These are phyloP conservation scores for Aspergillus biplanus DNA, from an alignment of 495 filamentous ascomycete species.

Conservation along the genomic window DNA sequence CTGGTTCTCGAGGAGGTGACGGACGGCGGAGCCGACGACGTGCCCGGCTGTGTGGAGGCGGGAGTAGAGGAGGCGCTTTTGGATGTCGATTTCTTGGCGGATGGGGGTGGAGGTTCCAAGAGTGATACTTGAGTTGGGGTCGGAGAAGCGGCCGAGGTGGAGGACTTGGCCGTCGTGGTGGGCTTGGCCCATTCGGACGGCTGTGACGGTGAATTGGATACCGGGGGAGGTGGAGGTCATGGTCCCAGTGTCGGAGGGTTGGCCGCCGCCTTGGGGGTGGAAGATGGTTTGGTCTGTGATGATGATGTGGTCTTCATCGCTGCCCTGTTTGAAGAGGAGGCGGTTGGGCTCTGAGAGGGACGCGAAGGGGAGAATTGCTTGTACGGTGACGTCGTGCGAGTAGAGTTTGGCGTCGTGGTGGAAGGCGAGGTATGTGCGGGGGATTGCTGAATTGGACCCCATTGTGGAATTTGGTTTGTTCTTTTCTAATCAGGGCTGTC, in stretches of 20 bases:
- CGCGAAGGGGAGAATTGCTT: constrained; percentile 47
- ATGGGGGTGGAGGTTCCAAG: constrained; percentile 46
- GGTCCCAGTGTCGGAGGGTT: constrained; percentile 62
- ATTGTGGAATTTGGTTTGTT: neutral
- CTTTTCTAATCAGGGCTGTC: neutral
- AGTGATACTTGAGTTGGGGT: neutral
- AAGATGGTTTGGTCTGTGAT: constrained; percentile 67
- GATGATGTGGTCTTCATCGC: constrained; percentile 51
- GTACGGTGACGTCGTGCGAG: constrained; percentile 46
- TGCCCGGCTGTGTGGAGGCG: constrained; percentile 69
- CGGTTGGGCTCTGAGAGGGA: constrained; percentile 49
- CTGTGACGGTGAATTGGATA: constrained; percentile 47
- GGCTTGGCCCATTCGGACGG: constrained; percentile 49
- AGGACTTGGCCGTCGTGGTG: constrained; percentile 53
- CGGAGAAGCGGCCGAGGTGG: constrained; percentile 58
- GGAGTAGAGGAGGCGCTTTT: constrained; percentile 59
- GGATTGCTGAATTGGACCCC: neutral
- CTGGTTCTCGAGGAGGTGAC: constrained; percentile 53
- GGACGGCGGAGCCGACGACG: constrained; percentile 60
- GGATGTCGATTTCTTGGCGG: constrained; percentile 54
- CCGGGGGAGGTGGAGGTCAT: constrained; percentile 38
- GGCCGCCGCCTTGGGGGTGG: constrained; percentile 68
- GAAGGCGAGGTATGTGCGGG: constrained; percentile 55
- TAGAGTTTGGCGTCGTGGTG: constrained; percentile 58
- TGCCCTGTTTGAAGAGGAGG: constrained; percentile 52